Conservation (phyloP, 805 yeast species). For the Hanseniaspora lindneri region DNA sequence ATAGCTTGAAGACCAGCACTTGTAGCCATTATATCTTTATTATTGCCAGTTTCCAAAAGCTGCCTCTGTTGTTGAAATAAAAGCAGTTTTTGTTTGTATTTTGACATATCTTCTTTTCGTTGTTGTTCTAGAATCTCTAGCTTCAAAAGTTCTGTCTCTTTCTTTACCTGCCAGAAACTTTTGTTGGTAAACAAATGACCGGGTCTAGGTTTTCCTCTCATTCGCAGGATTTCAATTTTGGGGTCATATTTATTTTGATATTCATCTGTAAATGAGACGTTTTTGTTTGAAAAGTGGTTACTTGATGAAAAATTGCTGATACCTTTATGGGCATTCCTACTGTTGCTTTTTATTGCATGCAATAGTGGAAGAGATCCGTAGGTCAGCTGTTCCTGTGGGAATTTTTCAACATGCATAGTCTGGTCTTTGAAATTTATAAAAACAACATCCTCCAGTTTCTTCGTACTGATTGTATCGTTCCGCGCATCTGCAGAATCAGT, state of each 20-base stretch:
- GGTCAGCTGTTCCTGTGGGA: conserved; percentile 4
- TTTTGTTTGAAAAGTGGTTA: not conserved
- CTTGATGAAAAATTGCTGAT: not conserved
- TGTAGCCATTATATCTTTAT: not conserved
- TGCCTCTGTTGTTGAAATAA: conserved; percentile 10
- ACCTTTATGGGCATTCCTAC: not conserved
- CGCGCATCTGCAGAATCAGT: not conserved
- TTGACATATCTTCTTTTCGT: conserved; percentile 5
- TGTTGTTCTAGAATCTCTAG: conserved; percentile 5
- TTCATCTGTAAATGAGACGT: not conserved
- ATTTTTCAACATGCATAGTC: conserved; percentile 4
- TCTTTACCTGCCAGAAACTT: conserved; percentile 6
- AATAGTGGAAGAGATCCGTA: not conserved
- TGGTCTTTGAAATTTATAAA: conserved; percentile 13
- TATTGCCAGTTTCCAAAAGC: not conserved
- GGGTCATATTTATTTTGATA: not conserved
- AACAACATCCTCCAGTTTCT: conserved; percentile 9
- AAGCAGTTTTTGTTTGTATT: conserved; percentile 2
- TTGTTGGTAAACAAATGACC: conserved; percentile 4
- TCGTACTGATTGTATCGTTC: not conserved
- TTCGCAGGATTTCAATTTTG: not conserved
- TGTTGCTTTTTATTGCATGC: not conserved
- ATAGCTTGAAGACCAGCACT: not conserved
- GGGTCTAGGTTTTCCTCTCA: conserved; percentile 13
- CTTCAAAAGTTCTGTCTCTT: conserved; percentile 9